Conservation (phyloP, 768 basidiomycete genomes). For the Mycena rebaudengoi region DNA sequence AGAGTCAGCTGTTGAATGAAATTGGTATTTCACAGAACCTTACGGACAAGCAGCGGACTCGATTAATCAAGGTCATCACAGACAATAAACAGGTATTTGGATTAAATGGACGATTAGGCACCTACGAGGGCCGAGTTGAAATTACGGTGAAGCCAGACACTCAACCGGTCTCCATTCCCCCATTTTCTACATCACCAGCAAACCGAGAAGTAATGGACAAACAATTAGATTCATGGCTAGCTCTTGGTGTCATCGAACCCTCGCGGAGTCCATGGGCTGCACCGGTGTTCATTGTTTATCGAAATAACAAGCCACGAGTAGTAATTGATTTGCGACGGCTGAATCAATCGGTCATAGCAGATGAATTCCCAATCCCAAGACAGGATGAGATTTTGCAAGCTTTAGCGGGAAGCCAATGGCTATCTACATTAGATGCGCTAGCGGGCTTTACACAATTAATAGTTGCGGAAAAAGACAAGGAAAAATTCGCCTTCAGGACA, state of each 20-base stretch:
- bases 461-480: not conserved
- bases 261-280: constrained; percentile 39
- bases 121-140: not conserved
- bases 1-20: not conserved
- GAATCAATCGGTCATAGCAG: constrained; percentile 23
- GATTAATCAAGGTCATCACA: not conserved
- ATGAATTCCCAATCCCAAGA: too few species aligned
- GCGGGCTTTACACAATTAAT: not conserved
- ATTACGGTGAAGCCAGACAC: not conserved
- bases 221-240: constrained; percentile 37
- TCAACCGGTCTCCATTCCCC: not conserved
- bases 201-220: too few species aligned
- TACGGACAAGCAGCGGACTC: not conserved
- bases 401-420: not conserved
- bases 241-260: constrained; percentile 45
- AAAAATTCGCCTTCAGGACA: constrained; percentile 44
- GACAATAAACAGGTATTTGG: not conserved
- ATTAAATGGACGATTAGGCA: not conserved
- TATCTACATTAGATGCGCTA: not conserved
- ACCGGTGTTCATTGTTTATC: too few species aligned
- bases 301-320: constrained; percentile 45
- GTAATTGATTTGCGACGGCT: constrained; percentile 42
- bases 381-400: constrained; percentile 37
- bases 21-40: not conserved
- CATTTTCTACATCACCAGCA: not conserved